phyloP scores from a whole-genome alignment of 768 basidiomycete genomes.

The Strobilomyces confusus region DNA sequence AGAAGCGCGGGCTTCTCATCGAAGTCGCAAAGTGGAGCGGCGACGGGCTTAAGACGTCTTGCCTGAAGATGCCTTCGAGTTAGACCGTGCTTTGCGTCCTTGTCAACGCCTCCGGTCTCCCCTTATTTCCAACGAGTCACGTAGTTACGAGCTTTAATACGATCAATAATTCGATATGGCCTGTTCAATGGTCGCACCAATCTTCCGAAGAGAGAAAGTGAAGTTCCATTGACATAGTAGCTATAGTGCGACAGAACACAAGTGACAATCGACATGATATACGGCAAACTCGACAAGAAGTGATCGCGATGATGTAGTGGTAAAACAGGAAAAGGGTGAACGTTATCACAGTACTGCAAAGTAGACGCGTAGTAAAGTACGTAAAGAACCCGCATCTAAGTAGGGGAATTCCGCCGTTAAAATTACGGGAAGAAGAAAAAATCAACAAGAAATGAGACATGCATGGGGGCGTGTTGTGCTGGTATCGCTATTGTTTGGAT shows the following conservation, averaged over 20 bases:
- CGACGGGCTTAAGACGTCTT: conserved; percentile 72
- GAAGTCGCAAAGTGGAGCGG: conserved; percentile 86
- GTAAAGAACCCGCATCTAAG: neutral
- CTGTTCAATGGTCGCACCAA: neutral
- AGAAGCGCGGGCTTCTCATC: conserved; percentile 68
- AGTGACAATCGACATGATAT: conserved; percentile 23
- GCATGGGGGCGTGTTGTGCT: conserved; percentile 19
- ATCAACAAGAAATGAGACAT: conserved; percentile 8
- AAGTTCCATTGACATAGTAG: conserved; percentile 20
- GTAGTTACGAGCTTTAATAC: neutral
- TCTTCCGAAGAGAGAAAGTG: neutral
- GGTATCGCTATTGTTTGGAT: conserved; percentile 26
- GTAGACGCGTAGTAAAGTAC: conserved; percentile 12
- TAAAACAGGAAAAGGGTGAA: neutral
- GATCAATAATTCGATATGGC: neutral
- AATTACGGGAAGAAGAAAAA: neutral
- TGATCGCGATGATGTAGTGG: neutral
- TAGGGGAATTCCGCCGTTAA: neutral
- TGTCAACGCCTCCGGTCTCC: neutral
- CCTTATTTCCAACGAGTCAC: neutral
- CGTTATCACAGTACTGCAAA: conserved; percentile 4
- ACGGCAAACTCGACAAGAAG: conserved; percentile 15
- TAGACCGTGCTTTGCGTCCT: conserved; percentile 18
- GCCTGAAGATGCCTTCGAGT: conserved; percentile 73
- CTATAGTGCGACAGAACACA: conserved; percentile 25